Conservation (phyloP, 305 asterid genomes). For the Andrographis paniculata region DNA sequence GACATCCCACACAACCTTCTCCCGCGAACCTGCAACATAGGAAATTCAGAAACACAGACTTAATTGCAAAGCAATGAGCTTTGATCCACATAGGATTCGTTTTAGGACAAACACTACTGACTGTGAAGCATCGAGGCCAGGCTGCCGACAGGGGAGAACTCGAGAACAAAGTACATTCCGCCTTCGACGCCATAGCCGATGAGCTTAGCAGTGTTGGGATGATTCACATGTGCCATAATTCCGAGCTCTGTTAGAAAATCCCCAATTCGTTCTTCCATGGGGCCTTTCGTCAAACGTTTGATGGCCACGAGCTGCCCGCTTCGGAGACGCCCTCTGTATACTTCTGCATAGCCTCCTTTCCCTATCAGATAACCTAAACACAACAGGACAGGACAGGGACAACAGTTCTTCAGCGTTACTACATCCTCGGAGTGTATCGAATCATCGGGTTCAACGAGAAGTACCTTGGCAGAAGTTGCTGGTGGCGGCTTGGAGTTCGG, state of each 20-base stretch:
- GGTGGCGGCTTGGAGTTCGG: conserved; percentile 81
- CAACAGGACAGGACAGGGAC: not conserved
- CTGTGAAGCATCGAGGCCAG: conserved; percentile 85
- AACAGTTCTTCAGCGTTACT: not conserved
- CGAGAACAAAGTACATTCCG: conserved; percentile 81
- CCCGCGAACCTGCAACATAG: conserved; percentile 43
- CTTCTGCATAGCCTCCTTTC: conserved; percentile 95
- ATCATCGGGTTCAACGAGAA: not conserved
- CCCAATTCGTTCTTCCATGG: conserved; percentile 50
- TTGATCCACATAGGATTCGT: too few species aligned
- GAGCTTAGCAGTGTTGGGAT: conserved; percentile 86
- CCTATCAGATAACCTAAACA: conserved; percentile 64
- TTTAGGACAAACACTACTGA: too few species aligned
- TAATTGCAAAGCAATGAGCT: too few species aligned
- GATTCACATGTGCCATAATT: conserved; percentile 92
- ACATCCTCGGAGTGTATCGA: not conserved
- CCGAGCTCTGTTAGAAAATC: conserved; percentile 88
- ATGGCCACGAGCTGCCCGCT: conserved; percentile 74
- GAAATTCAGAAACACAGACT: too few species aligned
- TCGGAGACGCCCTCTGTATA: conserved; percentile 61
- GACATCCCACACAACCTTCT: conserved; percentile 59
- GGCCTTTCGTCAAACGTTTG: conserved; percentile 60
- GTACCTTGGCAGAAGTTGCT: conserved; percentile 56
- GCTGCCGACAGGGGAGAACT: conserved; percentile 89
- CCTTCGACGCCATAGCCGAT: conserved; percentile 93